Conservation (phyloP, 1,284 basidiomycete genomes). For the Malassezia cuniculi region DNA sequence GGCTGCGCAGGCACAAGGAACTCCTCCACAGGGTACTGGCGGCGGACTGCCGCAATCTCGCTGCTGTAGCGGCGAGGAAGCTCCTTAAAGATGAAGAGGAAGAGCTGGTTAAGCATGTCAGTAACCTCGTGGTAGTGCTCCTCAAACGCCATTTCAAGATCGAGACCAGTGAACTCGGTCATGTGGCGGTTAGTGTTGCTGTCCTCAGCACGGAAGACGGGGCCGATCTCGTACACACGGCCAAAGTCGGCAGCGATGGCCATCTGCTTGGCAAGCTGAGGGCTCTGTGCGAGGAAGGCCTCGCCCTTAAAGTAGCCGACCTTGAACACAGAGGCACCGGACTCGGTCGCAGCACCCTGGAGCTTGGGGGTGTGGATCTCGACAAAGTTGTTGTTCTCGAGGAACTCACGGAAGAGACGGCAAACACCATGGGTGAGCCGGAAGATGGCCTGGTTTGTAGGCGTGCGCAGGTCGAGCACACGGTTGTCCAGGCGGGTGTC, state of each 20-base stretch:
- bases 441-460: slow-evolving; percentile 93
- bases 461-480: slow-evolving; percentile 82
- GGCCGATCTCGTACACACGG: slow-evolving; percentile 87
- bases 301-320: slow-evolving; percentile 93
- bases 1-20: slow-evolving; percentile 40
- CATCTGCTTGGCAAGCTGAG: slow-evolving; percentile 98
- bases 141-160: slow-evolving; percentile 97
- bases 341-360: slow-evolving; percentile 91
- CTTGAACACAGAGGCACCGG: slow-evolving; percentile 92
- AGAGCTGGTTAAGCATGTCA: slow-evolving; percentile 40
- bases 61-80: slow-evolving; percentile 56
- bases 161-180: slow-evolving; percentile 96
- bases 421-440: slow-evolving; percentile 76
- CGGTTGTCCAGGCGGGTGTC: slow-evolving; percentile 92
- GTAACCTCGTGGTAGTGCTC: slow-evolving; percentile 82
- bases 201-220: slow-evolving; percentile 93
- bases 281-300: slow-evolving; percentile 89
- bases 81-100: slow-evolving; percentile 43
- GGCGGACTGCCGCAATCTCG: slow-evolving; percentile 66
- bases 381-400: slow-evolving; percentile 64
- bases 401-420: slow-evolving; percentile 73
- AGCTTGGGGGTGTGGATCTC: slow-evolving; percentile 98
- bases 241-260: slow-evolving; percentile 97
- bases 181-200: slow-evolving; percentile 94
- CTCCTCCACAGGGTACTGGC: slow-evolving; percentile 69